These are phyloP conservation scores for Esteya vermicola DNA, from an alignment of 2,329 filamentous ascomycete genomes.

Conservation along the genomic window DNA sequence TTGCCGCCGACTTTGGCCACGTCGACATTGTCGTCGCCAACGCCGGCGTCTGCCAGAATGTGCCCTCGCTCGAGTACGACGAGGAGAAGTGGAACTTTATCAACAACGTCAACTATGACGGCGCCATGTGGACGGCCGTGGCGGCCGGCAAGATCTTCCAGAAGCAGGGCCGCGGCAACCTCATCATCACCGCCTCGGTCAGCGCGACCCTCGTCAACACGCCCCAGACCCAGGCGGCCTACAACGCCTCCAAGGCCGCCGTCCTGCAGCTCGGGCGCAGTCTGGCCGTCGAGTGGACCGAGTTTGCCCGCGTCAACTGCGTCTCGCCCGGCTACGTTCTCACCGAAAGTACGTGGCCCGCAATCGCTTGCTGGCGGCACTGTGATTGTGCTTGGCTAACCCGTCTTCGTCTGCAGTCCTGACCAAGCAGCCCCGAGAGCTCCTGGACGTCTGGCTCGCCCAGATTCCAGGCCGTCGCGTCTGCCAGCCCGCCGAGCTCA, in stretches of 20 bases:
- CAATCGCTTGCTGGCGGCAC: no score
- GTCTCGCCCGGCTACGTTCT: conserved; percentile 39
- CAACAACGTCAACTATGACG: no score
- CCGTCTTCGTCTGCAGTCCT: not conserved
- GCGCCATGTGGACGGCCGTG: no score
- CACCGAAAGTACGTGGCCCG: conserved; percentile 24
- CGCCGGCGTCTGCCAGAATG: no score
- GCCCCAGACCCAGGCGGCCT: conserved; percentile 58
- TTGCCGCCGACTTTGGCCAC: no score
- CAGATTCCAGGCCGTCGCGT: conserved; percentile 27
- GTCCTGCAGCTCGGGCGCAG: conserved; percentile 46
- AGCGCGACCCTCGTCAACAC: conserved; percentile 64
- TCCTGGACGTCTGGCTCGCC: conserved; percentile 54
- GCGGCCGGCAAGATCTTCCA: no score
- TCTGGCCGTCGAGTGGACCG: conserved; percentile 64
- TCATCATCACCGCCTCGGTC: conserved; percentile 32
- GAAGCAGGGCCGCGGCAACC: conserved; percentile 10
- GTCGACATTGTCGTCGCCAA: no score
- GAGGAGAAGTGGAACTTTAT: no score
- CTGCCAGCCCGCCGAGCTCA: conserved; percentile 41
- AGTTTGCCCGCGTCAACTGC: conserved; percentile 57
- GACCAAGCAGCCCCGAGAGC: conserved; percentile 35
- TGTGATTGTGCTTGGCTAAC: no score
- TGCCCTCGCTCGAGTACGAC: no score
- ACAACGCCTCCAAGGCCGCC: no score